Base-by-base conservation (phyloP, 805 yeast genomes). In the Cyberlindnera xishuangbannaensis region DNA sequence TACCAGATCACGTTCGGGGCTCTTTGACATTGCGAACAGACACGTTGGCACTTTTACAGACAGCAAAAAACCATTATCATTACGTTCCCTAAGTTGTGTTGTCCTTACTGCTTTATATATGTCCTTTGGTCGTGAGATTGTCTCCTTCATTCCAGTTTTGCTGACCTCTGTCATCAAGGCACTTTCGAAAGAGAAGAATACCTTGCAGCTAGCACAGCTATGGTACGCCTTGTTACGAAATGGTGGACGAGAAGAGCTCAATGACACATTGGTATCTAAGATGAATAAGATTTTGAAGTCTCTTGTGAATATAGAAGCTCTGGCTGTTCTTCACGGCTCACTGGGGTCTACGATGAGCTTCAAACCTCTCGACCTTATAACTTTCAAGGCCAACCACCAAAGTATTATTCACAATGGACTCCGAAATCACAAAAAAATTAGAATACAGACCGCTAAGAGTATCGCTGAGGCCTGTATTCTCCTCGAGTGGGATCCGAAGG, bases 91-190 rank as follows among this genome's bases (percentile, higher is more conserved):
- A 15, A 51, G 61, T 7, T 44, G 44, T 24, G 53, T 52, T 0
- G 33, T 55, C 1, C 44, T 64, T 11, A 44, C 44, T 1, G 55
- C 51, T 13, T 33, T 63, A 4, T 55, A 57, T 34, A 60, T 59
- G 36, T 34, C 44, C 1, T 63, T 57, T 44, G 58, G 60, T 1
- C 48, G 51, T 10, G 55, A 55, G 9, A 38, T 64, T 3, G 47
- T 55, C 6, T 58, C 67, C 1, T 49, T 62, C 25, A 47, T 53
- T 2, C 62, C 69, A 6, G 36, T 58, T 5, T 23, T 63, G 4
- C 31, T 58, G 12, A 33, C 56, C 7, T 36, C 50, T 2, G 27
- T 58, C 6, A 45, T 61, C 34, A 62, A 58, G 37, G 48, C 56
- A 15, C 27, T 65, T 15, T 64, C 61, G 36, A 62, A 61, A 33